Conservation (phyloP, 2,329 filamentous ascomycete species). For the Monilinia aucupariae region DNA sequence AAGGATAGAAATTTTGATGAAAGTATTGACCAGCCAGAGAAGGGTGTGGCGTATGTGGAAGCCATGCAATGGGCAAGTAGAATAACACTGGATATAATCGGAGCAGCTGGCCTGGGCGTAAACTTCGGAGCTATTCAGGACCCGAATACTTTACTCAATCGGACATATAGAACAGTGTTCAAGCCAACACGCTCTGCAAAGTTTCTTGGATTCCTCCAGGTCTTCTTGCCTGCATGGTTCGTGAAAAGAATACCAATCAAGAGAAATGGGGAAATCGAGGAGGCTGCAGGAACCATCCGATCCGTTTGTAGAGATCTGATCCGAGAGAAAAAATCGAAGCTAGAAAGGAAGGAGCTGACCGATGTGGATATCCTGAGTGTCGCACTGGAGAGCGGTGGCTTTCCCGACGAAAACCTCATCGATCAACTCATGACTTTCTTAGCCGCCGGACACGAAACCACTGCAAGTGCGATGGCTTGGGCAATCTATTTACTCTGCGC, state of each 20-base stretch:
- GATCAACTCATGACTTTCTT: conserved; percentile 91
- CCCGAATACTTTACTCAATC: conserved; percentile 53
- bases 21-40: conserved; percentile 12
- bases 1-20: background rate
- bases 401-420: conserved; percentile 73
- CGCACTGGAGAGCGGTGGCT: conserved; percentile 68
- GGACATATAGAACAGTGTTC: conserved; percentile 53
- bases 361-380: conserved; percentile 75
- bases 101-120: conserved; percentile 62
- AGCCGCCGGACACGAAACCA: conserved; percentile 76
- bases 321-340: conserved; percentile 57
- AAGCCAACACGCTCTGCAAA: conserved; percentile 47
- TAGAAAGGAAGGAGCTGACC: conserved; percentile 45
- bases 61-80: conserved; percentile 59
- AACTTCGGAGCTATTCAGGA: conserved; percentile 64
- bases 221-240: conserved; percentile 60
- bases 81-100: conserved; percentile 70
- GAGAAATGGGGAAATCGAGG: conserved; percentile 60
- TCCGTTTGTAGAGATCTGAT: conserved; percentile 64
- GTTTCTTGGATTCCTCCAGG: conserved; percentile 50
- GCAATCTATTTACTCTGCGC: conserved; percentile 63
- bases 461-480: conserved; percentile 71
- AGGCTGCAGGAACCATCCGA: conserved; percentile 55
- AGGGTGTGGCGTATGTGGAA: conserved; percentile 45
- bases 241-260: conserved; percentile 60